Base-by-base conservation (phyloP, 2,329 filamentous ascomycete species). In the Sclerotinia glacialis region DNA sequence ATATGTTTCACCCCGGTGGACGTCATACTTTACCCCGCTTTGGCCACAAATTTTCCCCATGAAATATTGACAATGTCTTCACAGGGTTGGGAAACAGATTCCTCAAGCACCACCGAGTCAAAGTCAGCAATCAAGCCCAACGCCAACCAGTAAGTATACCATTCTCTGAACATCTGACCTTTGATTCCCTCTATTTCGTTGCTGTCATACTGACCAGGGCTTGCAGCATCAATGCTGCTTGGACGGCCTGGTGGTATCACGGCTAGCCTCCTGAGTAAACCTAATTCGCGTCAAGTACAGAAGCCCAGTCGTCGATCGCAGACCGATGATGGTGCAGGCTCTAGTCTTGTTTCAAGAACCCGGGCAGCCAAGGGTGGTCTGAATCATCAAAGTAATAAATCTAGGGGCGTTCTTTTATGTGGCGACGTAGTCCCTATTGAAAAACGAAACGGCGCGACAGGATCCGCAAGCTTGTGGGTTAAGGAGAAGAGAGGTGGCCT, bases 341-440 rank as follows among this genome's bases (percentile, higher is more conserved):
- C 80, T 6, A 80, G 78, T 66, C 77, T 79, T 69, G 75, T 75
- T n/a, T 73, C 73, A 9, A 76, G 79, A 72, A 78, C 79, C 71
- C 79, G 80, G 71, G 70, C 69, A 50, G 75, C 83, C 52, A 86
- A 88, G 76, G 80, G 83, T n/a, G 75, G 74, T 14, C 77, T 81
- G 40, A 78, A 81, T 72, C 84, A 93, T 72, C 83, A 86, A 63
- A 86, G 85, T 71, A 89, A 85, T 73, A 93, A 91, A 71, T 96
- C 92, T 31, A 85, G 93, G 72, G 94, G 94, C 3, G 95, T 99
- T 34, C 79, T 99, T 63, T 83, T 99, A 1, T 99, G 95, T 72
- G 95, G 95, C 53, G 95, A 99, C 77, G 94, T 99, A n/a, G 92
- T 99, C 23, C 95, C 95, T 0, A 99, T 99, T 68, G 91, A 93